Evolutionary conservation across 2,329 filamentous ascomycete genomes (phyloP), one percentile per base, ranked within the genome.

Genomic region (Tolypocladium tundrense): DNA sequence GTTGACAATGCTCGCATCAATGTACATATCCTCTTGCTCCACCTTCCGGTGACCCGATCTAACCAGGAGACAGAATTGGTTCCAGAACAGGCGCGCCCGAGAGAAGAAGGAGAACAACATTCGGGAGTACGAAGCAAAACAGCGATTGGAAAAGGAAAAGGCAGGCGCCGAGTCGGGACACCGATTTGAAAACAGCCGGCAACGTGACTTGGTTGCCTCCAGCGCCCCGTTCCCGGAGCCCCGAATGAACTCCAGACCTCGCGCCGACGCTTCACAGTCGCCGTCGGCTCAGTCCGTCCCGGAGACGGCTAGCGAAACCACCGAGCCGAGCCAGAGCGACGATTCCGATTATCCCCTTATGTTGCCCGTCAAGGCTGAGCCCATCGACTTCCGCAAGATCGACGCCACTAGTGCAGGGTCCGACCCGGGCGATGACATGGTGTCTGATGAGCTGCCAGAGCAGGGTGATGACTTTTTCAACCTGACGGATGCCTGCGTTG

Each of bases 1-100:
- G 79, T 86, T n/a, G 83, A 86, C 62, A 77, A 84, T 62, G 79
- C 83, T 21, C 77, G 83, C 61, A 86, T 87, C 62, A 87, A 87
- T 65, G 84, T 86, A 71, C 63, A 73, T 72, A 19, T 33, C 50
- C 27, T 58, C 58, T 42, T 31, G 19, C 40, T n/a, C 51, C 37
- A 50, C 11, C 45, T 24, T 39, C 56, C 21, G 2, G 55, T 43
- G 31, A 10, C 9, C 56, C 19, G 33, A 40, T 54, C 57, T 76
- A 66, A 77, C 69, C 40, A 19, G n/a, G 13, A 50, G 14, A 11
- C 56, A 87, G 84, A 87, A 87, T 67, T 87, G 84, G 84, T 87
- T 87, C 66, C 84, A 87, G 64, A 87, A 87, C 67, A 76, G 84
- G 59, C 78, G 84, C 55, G 84, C 84, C 56, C 82, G 84, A 70